Evolutionary conservation across 1,284 basidiomycete genomes (phyloP).

Genomic region (Fomitopsis pinicola): DNA sequence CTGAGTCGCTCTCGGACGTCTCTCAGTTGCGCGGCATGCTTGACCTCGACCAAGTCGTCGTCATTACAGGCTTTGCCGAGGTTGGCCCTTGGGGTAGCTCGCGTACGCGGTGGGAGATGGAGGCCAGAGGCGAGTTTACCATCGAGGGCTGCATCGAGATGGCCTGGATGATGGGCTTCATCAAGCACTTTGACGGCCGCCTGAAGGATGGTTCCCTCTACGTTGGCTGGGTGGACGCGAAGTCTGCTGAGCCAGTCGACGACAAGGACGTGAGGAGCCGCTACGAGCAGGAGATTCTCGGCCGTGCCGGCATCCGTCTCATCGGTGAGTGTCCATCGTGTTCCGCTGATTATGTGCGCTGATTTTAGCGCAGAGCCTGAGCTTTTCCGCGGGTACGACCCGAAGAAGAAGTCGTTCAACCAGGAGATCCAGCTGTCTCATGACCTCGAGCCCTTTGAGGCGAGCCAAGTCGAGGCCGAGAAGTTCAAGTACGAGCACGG

Average conservation of each 20-base stretch:
- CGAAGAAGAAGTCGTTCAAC: slow-evolving; percentile 94
- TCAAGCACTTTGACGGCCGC: slow-evolving; percentile 97
- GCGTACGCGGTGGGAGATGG: slow-evolving; percentile 99
- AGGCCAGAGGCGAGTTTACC: slow-evolving; percentile 88
- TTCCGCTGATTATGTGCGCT: slow-evolving; percentile 11
- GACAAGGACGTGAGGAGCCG: slow-evolving; percentile 94
- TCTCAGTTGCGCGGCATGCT: slow-evolving; percentile 79
- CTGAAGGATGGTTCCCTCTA: slow-evolving; percentile 90
- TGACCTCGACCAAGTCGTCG: slow-evolving; percentile 94
- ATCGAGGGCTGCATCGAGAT: slow-evolving; percentile 98
- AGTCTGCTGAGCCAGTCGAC: slow-evolving; percentile 94
- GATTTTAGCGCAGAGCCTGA: slow-evolving; percentile 73
- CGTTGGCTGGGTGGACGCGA: slow-evolving; percentile 97
- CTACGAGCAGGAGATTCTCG: slow-evolving; percentile 93
- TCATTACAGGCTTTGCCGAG: slow-evolving; percentile 93
- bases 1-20: slow-evolving; percentile 68
- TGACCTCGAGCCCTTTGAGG: slow-evolving; percentile 95
- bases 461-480: slow-evolving; percentile 85
- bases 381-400: slow-evolving; percentile 96
- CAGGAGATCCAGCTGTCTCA: slow-evolving; percentile 97
- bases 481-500: slow-evolving; percentile 98
- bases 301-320: slow-evolving; percentile 91
- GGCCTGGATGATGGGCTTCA: slow-evolving; percentile 99
- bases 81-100: slow-evolving; percentile 99
- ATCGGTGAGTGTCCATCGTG: slow-evolving; percentile 62